phyloP scores from a whole-genome alignment of 2,329 filamentous ascomycete species.

The Helminthosporium solani region DNA sequence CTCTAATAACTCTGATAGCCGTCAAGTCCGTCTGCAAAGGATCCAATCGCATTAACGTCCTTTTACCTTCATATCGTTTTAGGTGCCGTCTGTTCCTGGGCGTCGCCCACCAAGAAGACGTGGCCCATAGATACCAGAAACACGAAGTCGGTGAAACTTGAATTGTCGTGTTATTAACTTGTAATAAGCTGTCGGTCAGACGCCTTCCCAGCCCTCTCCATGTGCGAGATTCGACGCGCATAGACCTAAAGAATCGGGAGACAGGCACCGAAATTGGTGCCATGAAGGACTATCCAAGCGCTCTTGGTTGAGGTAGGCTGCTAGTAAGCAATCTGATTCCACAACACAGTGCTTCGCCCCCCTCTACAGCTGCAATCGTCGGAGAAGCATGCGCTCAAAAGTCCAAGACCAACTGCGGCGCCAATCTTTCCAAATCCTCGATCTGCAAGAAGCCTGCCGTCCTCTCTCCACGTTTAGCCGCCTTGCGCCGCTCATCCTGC shows the following conservation, averaged over 20 bases:
- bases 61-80: neutral
- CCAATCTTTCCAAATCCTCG: slow-evolving; percentile 85
- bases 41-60: neutral
- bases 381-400: slow-evolving; percentile 55
- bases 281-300: too few relatives aligned
- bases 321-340: too few relatives aligned
- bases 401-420: slow-evolving; percentile 81
- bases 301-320: too few relatives aligned
- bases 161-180: neutral
- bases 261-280: too few relatives aligned
- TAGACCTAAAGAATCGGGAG: too few relatives aligned
- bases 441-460: slow-evolving; percentile 72
- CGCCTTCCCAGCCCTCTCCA: neutral
- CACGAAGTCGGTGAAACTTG: neutral
- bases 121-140: neutral
- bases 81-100: neutral
- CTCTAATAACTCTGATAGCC: neutral
- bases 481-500: slow-evolving; percentile 64
- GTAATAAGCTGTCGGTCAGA: neutral
- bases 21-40: neutral
- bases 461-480: slow-evolving; percentile 32
- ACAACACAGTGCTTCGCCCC: too few relatives aligned
- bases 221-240: neutral
- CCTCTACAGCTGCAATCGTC: neutral
- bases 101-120: neutral